phyloP scores from a whole-genome alignment of 768 basidiomycete genomes.

The Lactarius evosmus region DNA sequence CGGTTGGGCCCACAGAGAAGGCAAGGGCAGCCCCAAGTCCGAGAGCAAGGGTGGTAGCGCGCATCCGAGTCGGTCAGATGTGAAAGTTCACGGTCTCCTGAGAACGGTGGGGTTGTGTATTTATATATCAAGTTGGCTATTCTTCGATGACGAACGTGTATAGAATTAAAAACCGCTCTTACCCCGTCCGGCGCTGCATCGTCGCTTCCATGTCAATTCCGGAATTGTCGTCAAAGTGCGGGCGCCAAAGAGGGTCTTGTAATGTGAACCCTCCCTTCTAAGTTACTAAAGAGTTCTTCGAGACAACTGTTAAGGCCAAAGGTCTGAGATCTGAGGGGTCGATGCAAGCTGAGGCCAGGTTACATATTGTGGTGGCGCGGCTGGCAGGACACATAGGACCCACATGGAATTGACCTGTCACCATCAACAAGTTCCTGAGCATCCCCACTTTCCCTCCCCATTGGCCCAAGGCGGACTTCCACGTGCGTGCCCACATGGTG shows the following conservation, averaged over 20 bases:
- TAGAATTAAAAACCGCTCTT: background rate
- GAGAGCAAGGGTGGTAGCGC: slow-evolving; percentile 8
- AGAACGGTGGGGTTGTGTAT: background rate
- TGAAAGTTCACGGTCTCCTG: background rate
- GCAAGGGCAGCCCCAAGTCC: slow-evolving; percentile 25
- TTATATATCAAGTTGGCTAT: background rate
- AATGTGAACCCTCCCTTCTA: too few species aligned
- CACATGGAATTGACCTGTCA: too few species aligned
- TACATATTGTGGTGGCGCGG: too few species aligned
- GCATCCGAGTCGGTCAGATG: background rate
- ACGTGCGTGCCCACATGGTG: background rate
- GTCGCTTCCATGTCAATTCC: background rate
- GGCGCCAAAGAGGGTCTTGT: too few species aligned
- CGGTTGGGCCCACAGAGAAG: slow-evolving; percentile 26
- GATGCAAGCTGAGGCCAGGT: too few species aligned
- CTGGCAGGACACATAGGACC: too few species aligned
- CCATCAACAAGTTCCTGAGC: background rate
- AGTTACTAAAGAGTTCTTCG: too few species aligned
- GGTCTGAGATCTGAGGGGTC: too few species aligned
- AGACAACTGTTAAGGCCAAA: too few species aligned
- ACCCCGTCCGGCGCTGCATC: background rate
- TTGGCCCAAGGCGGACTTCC: background rate
- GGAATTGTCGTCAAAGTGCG: too few species aligned
- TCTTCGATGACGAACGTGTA: slow-evolving; percentile 62
- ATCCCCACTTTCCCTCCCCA: background rate